phyloP scores from a whole-genome alignment of 805 yeast genomes.

The Wickerhamomyces canadensis region DNA sequence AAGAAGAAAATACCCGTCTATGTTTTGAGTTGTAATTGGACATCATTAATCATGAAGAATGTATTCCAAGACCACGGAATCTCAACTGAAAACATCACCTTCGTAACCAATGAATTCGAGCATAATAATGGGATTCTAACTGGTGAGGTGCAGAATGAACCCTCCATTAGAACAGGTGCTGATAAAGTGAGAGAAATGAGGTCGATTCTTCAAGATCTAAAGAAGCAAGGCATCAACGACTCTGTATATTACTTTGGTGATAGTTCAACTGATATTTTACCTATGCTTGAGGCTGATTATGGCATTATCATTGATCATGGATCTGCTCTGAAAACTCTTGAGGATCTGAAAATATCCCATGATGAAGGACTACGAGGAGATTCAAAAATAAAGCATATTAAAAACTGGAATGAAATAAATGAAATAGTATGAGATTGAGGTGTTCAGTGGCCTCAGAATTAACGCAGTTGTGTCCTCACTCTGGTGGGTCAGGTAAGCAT shows the following conservation, averaged over 20 bases:
- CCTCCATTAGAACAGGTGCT: conserved; percentile 43
- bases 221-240: conserved; percentile 13
- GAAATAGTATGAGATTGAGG: conserved; percentile 5
- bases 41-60: conserved; percentile 39
- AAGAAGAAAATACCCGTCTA: conserved; percentile 29
- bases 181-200: conserved; percentile 38
- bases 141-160: conserved; percentile 19
- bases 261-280: conserved; percentile 52
- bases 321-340: conserved; percentile 24
- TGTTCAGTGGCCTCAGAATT: no score
- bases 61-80: conserved; percentile 22
- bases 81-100: conserved; percentile 18
- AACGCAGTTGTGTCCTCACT: no score
- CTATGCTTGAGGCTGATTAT: conserved; percentile 39
- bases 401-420: conserved; percentile 17
- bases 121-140: conserved; percentile 25
- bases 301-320: conserved; percentile 44
- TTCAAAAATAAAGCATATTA: conserved; percentile 15
- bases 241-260: conserved; percentile 51
- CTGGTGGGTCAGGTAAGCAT: no score
- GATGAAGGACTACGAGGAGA: conserved; percentile 13
- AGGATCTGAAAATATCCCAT: conserved; percentile 19
- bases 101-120: conserved; percentile 49
- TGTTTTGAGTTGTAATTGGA: conserved; percentile 61
- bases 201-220: conserved; percentile 14